Conservation (phyloP, 345 rosid genomes). For the Xanthoceras sorbifolium region DNA sequence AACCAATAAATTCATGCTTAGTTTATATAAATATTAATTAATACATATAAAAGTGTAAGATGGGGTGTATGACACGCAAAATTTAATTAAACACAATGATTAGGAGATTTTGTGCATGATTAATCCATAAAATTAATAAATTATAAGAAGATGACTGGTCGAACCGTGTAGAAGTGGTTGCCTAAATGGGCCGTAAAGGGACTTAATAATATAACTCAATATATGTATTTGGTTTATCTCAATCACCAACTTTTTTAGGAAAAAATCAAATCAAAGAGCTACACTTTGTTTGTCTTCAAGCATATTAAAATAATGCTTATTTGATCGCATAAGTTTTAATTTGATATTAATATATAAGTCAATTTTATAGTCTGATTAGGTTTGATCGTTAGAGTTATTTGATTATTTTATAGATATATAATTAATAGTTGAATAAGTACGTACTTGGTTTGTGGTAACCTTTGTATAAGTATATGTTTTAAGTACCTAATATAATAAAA, state of each 20-base stretch:
- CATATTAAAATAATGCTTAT: not conserved
- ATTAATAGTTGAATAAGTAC: too few relatives aligned
- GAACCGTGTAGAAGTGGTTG: constrained; percentile 16
- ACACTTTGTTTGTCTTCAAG: not conserved
- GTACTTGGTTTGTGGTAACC: too few relatives aligned
- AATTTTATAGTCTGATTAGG: too few relatives aligned
- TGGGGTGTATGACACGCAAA: not conserved
- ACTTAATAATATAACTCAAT: not conserved
- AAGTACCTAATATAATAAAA: too few relatives aligned
- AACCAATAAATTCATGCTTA: too few relatives aligned
- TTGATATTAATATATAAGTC: not conserved
- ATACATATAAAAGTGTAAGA: not conserved
- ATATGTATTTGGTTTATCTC: not conserved
- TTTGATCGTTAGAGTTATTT: too few relatives aligned
- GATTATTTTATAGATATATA: too few relatives aligned
- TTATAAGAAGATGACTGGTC: not conserved
- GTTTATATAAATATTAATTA: too few relatives aligned
- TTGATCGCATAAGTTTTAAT: not conserved
- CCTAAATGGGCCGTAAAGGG: constrained; percentile 15
- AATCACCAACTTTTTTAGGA: constrained; percentile 5
- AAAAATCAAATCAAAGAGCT: not conserved
- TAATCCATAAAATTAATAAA: not conserved
- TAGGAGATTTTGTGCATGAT: not conserved
- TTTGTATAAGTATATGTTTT: too few relatives aligned
- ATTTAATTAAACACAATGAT: constrained; percentile 15